Evolutionary conservation across 1,284 basidiomycete species (phyloP).

Genomic region (Cryptococcus hybrid): DNA sequence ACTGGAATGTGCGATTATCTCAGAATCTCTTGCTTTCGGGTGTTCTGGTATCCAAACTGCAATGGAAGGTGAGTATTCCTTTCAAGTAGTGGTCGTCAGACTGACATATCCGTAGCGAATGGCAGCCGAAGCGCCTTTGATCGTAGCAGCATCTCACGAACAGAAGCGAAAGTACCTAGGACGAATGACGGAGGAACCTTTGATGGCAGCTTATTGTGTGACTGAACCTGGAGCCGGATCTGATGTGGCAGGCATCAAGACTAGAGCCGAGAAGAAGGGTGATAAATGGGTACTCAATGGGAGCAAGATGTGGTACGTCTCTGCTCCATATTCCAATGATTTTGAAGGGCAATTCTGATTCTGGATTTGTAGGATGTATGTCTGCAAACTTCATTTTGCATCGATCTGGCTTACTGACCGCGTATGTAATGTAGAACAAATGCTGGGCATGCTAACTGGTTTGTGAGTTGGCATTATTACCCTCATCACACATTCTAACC

Average conservation of each 20-base stretch:
- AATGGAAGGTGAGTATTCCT: slow-evolving; percentile 39
- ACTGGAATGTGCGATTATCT: slow-evolving; percentile 54
- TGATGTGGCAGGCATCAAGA: slow-evolving; percentile 56
- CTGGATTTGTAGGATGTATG: slow-evolving; percentile 31
- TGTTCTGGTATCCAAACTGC: slow-evolving; percentile 58
- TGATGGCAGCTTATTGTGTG: slow-evolving; percentile 58
- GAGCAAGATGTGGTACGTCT: slow-evolving; percentile 55
- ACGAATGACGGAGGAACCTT: slow-evolving; percentile 57
- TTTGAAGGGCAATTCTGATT: background rate
- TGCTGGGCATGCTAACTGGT: slow-evolving; percentile 55
- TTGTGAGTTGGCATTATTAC: slow-evolving; percentile 23
- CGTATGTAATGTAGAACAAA: slow-evolving; percentile 48
- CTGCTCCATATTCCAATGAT: slow-evolving; percentile 3
- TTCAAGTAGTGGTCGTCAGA: background rate
- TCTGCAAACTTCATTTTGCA: background rate
- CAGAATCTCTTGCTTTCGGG: slow-evolving; percentile 54
- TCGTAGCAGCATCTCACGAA: slow-evolving; percentile 55
- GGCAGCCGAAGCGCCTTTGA: slow-evolving; percentile 56
- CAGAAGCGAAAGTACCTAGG: slow-evolving; percentile 58
- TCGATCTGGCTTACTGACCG: background rate
- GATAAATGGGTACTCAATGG: slow-evolving; percentile 51
- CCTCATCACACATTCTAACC: background rate
- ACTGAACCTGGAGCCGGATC: slow-evolving; percentile 58
- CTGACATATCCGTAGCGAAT: slow-evolving; percentile 36
- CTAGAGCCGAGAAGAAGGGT: slow-evolving; percentile 54